phyloP scores from a whole-genome alignment of 2,329 filamentous ascomycete species.

The Paramyrothecium sp. region DNA sequence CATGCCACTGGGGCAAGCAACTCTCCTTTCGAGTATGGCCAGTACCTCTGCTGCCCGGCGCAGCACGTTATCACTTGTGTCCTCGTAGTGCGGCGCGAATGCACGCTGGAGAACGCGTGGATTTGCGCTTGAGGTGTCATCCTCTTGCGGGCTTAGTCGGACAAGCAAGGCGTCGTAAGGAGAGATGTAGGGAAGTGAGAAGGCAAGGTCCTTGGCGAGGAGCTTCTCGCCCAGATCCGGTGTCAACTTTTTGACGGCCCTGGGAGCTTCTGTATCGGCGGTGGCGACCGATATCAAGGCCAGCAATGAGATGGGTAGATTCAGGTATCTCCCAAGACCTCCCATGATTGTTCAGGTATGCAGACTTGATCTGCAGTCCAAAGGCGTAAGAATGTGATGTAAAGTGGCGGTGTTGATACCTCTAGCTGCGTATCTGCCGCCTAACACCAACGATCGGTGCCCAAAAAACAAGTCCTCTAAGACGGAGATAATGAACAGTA shows the following conservation, averaged over 20 bases:
- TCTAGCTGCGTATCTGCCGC: too few species aligned
- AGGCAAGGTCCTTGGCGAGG: slow-evolving; percentile 63
- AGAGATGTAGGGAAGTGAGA: slow-evolving; percentile 26
- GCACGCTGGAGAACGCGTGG: slow-evolving; percentile 42
- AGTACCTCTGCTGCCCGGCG: slow-evolving; percentile 46
- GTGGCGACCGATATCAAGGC: slow-evolving; percentile 38
- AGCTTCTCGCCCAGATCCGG: slow-evolving; percentile 72
- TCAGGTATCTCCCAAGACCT: slow-evolving; percentile 23
- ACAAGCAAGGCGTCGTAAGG: slow-evolving; percentile 27
- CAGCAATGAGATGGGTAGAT: slow-evolving; percentile 43
- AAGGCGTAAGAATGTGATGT: too few species aligned
- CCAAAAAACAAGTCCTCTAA: too few species aligned
- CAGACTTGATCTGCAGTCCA: too few species aligned
- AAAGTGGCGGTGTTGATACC: too few species aligned
- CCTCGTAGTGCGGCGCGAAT: slow-evolving; percentile 46
- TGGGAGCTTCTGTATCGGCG: slow-evolving; percentile 42
- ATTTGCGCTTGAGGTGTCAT: slow-evolving; percentile 13
- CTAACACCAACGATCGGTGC: too few species aligned
- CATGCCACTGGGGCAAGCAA: slow-evolving; percentile 68
- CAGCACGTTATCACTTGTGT: slow-evolving; percentile 26
- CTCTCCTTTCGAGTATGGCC: slow-evolving; percentile 51
- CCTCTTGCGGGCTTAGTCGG: slow-evolving; percentile 23
- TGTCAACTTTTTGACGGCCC: slow-evolving; percentile 71
- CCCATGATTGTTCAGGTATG: neutral
- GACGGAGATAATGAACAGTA: too few species aligned